phyloP scores from a whole-genome alignment of 495 filamentous ascomycete genomes.

The Trichocladium uniseriatum region DNA sequence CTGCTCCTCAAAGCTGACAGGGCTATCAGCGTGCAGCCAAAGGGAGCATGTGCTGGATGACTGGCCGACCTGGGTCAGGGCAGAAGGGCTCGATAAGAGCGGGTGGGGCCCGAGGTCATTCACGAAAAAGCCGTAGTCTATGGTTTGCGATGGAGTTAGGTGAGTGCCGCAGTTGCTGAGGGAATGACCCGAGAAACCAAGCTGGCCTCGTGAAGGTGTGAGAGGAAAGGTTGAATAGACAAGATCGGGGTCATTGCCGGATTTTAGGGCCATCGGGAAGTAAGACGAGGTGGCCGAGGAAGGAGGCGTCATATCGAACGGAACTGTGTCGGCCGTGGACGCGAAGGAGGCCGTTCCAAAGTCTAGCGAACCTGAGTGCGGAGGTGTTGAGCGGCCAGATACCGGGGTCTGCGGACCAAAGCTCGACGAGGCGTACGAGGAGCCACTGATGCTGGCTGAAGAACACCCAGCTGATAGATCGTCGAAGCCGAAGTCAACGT shows the following conservation, averaged over 20 bases:
- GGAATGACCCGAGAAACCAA: not conserved
- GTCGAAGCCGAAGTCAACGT: slow-evolving; percentile 22
- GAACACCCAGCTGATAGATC: slow-evolving; percentile 8
- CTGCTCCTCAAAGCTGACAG: slow-evolving; percentile 13
- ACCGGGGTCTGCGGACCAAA: slow-evolving; percentile 33
- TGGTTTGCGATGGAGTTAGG: slow-evolving; percentile 11
- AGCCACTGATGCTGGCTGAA: slow-evolving; percentile 24
- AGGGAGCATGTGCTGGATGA: slow-evolving; percentile 4
- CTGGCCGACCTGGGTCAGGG: not conserved
- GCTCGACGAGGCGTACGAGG: slow-evolving; percentile 28
- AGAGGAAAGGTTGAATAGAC: slow-evolving; percentile 14
- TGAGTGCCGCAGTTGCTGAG: slow-evolving; percentile 6
- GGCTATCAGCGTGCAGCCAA: slow-evolving; percentile 19
- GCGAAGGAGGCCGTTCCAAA: slow-evolving; percentile 16
- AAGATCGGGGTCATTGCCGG: slow-evolving; percentile 8
- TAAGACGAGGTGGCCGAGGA: slow-evolving; percentile 28
- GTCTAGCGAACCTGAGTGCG: slow-evolving; percentile 13
- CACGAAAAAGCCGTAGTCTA: slow-evolving; percentile 9
- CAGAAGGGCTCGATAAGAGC: slow-evolving; percentile 1
- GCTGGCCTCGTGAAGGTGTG: slow-evolving; percentile 16
- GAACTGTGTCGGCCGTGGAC: slow-evolving; percentile 8
- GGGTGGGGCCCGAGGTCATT: slow-evolving; percentile 9
- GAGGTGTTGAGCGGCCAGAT: slow-evolving; percentile 26
- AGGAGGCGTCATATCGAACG: slow-evolving; percentile 29
- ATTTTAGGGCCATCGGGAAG: slow-evolving; percentile 24